phyloP scores from a whole-genome alignment of 306 rosid species.

The Vachellia collinsii region DNA sequence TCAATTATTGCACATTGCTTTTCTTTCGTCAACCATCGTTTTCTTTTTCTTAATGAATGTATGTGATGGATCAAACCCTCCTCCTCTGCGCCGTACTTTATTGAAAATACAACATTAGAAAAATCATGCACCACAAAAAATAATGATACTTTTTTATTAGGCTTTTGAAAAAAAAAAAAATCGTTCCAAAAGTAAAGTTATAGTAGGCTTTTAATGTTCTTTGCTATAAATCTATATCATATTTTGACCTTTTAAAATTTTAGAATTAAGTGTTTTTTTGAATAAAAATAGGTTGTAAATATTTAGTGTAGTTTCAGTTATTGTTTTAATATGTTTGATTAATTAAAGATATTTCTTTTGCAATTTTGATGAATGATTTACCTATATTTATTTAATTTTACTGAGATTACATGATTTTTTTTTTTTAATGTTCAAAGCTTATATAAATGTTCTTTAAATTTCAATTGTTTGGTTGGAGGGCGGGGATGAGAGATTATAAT shows the following conservation, averaged over 20 bases:
- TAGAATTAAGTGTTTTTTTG: neutral
- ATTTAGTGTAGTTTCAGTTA: neutral
- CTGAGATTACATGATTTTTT: too few relatives aligned
- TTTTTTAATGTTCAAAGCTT: too few relatives aligned
- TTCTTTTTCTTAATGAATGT: slow-evolving; percentile 29
- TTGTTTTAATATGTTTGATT: neutral
- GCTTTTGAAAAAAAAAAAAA: too few relatives aligned
- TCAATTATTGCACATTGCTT: slow-evolving; percentile 37
- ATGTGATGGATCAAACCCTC: neutral
- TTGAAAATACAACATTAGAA: slow-evolving; percentile 6
- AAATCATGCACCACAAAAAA: neutral
- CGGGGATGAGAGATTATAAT: too few relatives aligned
- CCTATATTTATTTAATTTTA: too few relatives aligned
- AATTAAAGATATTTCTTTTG: neutral
- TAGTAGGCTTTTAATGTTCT: too few relatives aligned
- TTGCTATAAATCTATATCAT: too few relatives aligned
- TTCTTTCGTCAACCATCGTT: slow-evolving; percentile 27
- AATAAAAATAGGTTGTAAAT: neutral
- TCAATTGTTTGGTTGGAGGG: too few relatives aligned
- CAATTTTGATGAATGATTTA: too few relatives aligned
- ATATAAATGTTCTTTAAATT: too few relatives aligned
- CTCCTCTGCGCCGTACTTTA: slow-evolving; percentile 26
- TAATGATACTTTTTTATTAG: neutral
- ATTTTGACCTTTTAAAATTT: neutral
- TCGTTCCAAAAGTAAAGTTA: too few relatives aligned